Conservation (phyloP, 1,284 basidiomycete genomes). For the Caloboletus firmus region DNA sequence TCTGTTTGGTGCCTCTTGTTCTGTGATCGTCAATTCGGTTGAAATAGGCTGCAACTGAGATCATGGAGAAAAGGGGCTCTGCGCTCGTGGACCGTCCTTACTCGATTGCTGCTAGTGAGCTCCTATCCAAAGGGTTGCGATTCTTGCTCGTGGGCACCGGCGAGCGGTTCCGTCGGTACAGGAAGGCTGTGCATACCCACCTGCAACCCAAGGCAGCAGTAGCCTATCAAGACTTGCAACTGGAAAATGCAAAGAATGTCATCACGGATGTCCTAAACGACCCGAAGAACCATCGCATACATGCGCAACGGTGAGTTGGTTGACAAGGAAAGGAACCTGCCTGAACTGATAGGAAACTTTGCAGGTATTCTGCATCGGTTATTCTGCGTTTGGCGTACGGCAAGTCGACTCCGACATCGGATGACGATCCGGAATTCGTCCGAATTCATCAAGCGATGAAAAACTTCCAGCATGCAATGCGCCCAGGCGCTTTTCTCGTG, state of each 20-base stretch:
- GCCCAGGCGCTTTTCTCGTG: conserved; percentile 55
- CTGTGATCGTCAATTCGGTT: neutral
- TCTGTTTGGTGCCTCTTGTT: neutral
- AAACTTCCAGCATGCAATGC: conserved; percentile 49
- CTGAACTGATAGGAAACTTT: neutral
- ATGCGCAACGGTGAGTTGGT: conserved; percentile 31
- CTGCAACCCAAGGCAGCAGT: conserved; percentile 38
- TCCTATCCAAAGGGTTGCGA: conserved; percentile 26
- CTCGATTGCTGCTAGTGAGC: conserved; percentile 29
- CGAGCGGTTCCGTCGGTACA: conserved; percentile 30
- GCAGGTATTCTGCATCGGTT: conserved; percentile 61
- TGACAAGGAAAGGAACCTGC: no score
- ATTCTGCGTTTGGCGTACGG: conserved; percentile 68
- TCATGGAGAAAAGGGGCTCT: conserved; percentile 39
- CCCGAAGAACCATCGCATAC: conserved; percentile 37
- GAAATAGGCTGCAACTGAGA: conserved; percentile 27
- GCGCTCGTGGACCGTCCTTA: conserved; percentile 35
- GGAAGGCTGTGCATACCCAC: conserved; percentile 39
- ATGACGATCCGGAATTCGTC: conserved; percentile 56
- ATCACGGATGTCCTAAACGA: conserved; percentile 41
- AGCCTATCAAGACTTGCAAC: conserved; percentile 38
- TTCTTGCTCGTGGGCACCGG: conserved; percentile 25
- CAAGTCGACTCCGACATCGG: conserved; percentile 48
- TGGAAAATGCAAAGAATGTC: conserved; percentile 36
- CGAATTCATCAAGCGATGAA: conserved; percentile 50